phyloP scores from a whole-genome alignment of 2,329 filamentous ascomycete species.

The Apiospora koreana region DNA sequence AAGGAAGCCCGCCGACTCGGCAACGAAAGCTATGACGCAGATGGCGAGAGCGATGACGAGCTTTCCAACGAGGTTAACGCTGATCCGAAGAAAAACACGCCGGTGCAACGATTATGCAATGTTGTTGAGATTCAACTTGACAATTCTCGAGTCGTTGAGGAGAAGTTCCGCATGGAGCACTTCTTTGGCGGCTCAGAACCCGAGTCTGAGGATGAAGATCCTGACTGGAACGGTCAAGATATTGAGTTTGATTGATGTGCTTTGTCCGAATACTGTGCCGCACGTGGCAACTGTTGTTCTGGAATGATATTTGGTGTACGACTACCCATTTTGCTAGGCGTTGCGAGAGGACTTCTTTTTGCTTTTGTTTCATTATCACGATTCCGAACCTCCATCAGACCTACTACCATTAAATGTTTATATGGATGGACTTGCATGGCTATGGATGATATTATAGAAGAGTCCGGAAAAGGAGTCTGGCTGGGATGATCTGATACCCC shows the following conservation, averaged over 20 bases:
- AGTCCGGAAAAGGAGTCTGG: neutral
- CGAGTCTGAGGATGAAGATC: constrained; percentile 4
- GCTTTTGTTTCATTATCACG: neutral
- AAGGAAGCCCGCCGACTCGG: constrained; percentile 23
- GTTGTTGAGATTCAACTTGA: constrained; percentile 6
- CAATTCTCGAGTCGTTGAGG: constrained; percentile 2
- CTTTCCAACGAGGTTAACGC: constrained; percentile 19
- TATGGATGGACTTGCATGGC: neutral
- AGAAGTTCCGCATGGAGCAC: neutral
- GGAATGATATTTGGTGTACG: neutral
- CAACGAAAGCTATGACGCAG: constrained; percentile 13
- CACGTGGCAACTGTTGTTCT: neutral
- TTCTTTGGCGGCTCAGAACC: neutral
- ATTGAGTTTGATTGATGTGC: neutral
- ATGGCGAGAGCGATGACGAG: constrained; percentile 36
- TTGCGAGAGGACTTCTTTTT: neutral
- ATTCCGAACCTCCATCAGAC: neutral
- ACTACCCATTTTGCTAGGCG: neutral
- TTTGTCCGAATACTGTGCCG: neutral
- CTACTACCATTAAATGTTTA: neutral
- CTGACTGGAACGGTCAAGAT: neutral
- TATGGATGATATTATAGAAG: neutral
- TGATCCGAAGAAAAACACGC: neutral
- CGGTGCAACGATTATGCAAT: constrained; percentile 7
- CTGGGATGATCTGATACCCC: neutral